Evolutionary conservation across 176 grass and related monocot genomes (phyloP).

Genomic region (maize (Zea mays)): DNA sequence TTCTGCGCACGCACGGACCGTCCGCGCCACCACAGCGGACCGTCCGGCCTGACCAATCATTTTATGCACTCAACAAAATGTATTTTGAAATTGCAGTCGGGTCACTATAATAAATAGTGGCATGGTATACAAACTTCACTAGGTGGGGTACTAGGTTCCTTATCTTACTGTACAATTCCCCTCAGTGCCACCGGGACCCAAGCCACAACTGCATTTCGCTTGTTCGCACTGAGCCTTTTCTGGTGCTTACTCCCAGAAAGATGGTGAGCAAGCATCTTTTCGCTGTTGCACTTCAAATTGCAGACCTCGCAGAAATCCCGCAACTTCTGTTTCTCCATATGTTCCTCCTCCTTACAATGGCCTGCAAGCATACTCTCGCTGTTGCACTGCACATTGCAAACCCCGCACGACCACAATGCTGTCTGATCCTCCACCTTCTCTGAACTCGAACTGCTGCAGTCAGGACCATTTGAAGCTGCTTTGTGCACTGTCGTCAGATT

Average conservation of each 20-base stretch:
- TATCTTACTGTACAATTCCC: too few species aligned
- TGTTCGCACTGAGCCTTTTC: slow-evolving; percentile 18
- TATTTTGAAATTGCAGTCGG: too few species aligned
- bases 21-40: too few species aligned
- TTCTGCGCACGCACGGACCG: too few species aligned
- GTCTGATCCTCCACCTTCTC: slow-evolving; percentile 13
- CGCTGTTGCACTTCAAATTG: slow-evolving; percentile 29
- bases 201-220: background rate
- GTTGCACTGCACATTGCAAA: background rate
- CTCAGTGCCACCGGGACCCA: too few species aligned
- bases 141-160: too few species aligned
- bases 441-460: background rate
- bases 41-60: too few species aligned
- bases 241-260: slow-evolving; percentile 16
- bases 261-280: slow-evolving; percentile 6
- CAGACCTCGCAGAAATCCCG: slow-evolving; percentile 15
- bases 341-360: background rate
- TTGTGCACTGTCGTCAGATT: background rate
- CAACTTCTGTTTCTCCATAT: slow-evolving; percentile 14
- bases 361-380: background rate
- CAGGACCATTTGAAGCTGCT: background rate
- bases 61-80: too few species aligned
- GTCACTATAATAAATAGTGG: too few species aligned
- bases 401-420: background rate
- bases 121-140: too few species aligned